phyloP scores from a whole-genome alignment of 495 filamentous ascomycete species.

The Pyrenopolyporus hunteri region DNA sequence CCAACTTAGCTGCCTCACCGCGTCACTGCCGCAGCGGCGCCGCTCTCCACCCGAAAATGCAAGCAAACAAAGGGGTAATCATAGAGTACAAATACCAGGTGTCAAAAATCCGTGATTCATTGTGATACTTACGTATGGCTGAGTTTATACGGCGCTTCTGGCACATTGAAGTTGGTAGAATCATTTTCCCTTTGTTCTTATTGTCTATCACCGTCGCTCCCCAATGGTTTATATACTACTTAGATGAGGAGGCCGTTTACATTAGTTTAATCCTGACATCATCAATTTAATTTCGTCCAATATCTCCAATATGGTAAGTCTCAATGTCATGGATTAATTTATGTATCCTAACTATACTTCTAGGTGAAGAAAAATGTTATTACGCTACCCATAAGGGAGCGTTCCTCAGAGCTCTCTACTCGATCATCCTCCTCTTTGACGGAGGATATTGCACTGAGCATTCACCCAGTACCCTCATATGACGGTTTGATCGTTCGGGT shows the following conservation, averaged over 20 bases:
- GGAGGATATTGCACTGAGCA: constrained; percentile 23
- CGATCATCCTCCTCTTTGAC: background rate
- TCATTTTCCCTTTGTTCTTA: background rate
- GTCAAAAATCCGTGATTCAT: background rate
- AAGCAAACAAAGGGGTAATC: background rate
- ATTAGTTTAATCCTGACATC: background rate
- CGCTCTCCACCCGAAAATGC: background rate
- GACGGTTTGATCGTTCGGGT: constrained; percentile 49
- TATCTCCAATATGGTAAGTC: constrained; percentile 16
- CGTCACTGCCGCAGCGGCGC: background rate
- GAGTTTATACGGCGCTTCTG: background rate
- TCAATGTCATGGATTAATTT: background rate
- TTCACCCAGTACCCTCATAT: constrained; percentile 40
- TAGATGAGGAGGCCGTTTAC: too few relatives aligned
- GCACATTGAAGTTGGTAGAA: background rate
- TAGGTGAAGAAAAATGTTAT: constrained; percentile 8
- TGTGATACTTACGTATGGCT: background rate
- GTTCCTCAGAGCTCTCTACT: background rate
- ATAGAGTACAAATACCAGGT: background rate
- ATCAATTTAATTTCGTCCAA: background rate
- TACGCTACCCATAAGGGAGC: background rate
- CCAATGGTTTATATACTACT: too few relatives aligned
- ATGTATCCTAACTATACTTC: constrained; percentile 1
- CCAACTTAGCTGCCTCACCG: constrained; percentile 8
- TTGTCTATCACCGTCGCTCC: background rate